Conservation (phyloP, 257 asterid species). For the Sherardia arvensis region DNA sequence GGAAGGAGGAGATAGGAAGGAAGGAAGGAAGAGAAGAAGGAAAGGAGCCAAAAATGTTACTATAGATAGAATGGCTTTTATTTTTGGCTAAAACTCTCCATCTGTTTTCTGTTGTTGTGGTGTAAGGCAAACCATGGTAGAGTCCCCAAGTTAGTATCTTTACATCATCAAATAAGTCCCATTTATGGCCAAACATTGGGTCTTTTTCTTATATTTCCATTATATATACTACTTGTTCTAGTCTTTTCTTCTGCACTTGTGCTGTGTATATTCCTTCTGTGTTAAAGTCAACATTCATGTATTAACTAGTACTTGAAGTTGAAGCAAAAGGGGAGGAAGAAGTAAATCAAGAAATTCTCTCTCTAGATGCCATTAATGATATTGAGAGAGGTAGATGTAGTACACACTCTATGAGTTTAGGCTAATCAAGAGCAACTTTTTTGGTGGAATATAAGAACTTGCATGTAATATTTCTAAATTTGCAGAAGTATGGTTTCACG, state of each 20-base stretch:
- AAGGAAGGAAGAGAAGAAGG: slow-evolving; percentile 1
- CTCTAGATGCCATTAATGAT: too few relatives aligned
- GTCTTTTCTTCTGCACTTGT: background rate
- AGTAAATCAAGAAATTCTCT: too few relatives aligned
- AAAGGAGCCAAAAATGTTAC: background rate
- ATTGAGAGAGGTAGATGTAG: too few relatives aligned
- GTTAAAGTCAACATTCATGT: background rate
- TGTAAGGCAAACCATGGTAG: background rate
- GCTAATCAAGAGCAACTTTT: too few relatives aligned
- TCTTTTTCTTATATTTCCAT: background rate
- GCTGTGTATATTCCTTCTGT: background rate
- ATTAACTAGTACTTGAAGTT: too few relatives aligned
- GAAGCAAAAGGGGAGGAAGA: too few relatives aligned
- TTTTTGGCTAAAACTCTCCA: background rate
- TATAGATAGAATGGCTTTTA: background rate
- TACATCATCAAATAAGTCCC: background rate
- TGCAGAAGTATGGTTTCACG: too few relatives aligned
- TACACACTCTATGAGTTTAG: too few relatives aligned
- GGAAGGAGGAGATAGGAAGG: background rate
- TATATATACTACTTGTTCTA: too few relatives aligned
- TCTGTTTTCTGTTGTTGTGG: background rate
- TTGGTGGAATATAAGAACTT: too few relatives aligned
- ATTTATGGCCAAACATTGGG: slow-evolving; percentile 17
- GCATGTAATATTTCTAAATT: too few relatives aligned
- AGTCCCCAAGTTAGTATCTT: background rate